Base-by-base conservation (phyloP, 2,329 filamentous ascomycete genomes). In the Teratosphaeria gauchensis region DNA sequence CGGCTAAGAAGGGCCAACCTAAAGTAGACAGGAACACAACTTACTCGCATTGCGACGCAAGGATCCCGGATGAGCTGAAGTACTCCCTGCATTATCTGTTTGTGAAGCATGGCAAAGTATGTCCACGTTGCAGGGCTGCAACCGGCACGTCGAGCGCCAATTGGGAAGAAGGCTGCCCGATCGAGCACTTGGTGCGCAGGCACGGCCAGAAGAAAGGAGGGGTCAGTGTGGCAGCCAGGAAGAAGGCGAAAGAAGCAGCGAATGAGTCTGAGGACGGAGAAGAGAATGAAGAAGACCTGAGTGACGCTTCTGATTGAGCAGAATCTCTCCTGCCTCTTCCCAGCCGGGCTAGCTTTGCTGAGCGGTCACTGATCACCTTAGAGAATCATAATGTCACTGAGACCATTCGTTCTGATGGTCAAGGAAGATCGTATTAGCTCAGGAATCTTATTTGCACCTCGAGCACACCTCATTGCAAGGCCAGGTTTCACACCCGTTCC, bases 221-320 rank as follows among this genome's bases (percentile, higher is more conserved):
- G 48, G 62, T 61, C 2, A 68, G 64, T n/a, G 62, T 62, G 32
- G 63, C 56, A 52, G 64, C 64, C 42, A 63, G 64, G 52, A 68
- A 66, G 65, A 24, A 81, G 75, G 24, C 82, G 79, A 4, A 88
- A 86, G 71, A 92, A 90, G 4, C 89, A 92, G 59, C 86, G 85
- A n/a, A 86, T 80, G n/a, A 92, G 80, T 12, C 95, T 82, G 8
- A 90, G 89, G 6, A 85, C 79, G 62, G 94, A 92, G 74, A 94
- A 88, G 58, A 95, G 79, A 69, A 84, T 12, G 69, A 66, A 38
- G 65, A 62, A 55, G 69, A 66, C 57, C 56, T 65, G 59, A 68
- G 64, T 72, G 61, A 71, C 65, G 56, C 75, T 16, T 42, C 56
- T 71, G 72, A 70, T 66, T 48, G n/a, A 19, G 42, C 35, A 28